These are phyloP conservation scores for Uromyces viciae-fabae DNA, from an alignment of 1,284 basidiomycete genomes.

Conservation along the genomic window DNA sequence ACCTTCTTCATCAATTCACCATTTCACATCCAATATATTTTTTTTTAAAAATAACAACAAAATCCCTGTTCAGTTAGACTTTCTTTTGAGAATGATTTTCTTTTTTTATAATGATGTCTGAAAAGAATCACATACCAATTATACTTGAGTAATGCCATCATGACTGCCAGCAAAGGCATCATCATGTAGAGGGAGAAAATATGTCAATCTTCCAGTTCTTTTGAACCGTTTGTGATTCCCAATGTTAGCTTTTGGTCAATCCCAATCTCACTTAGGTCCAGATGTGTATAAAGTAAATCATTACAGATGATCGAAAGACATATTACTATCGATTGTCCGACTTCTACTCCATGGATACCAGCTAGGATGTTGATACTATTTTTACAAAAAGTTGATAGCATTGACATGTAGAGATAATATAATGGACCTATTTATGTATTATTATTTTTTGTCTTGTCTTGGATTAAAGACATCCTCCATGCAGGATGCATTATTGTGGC, in stretches of 20 bases:
- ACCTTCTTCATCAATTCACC: no score
- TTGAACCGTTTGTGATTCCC: slow-evolving; percentile 65
- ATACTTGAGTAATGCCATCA: slow-evolving; percentile 80
- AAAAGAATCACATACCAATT: slow-evolving; percentile 69
- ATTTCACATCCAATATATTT: neutral
- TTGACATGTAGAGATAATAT: slow-evolving; percentile 94
- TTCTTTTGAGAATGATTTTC: no score
- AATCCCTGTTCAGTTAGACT: no score
- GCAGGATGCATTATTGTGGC: no score
- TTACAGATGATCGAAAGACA: slow-evolving; percentile 84
- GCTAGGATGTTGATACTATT: slow-evolving; percentile 99
- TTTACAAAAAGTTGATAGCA: slow-evolving; percentile 92
- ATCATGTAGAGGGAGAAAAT: slow-evolving; percentile 94
- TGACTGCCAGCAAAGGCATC: slow-evolving; percentile 86
- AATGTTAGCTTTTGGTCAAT: slow-evolving; percentile 19
- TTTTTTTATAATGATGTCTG: neutral
- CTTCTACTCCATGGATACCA: slow-evolving; percentile 95
- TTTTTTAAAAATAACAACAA: no score
- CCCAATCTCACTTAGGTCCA: slow-evolving; percentile 28
- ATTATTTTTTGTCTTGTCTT: no score
- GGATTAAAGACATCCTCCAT: no score
- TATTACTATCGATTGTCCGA: slow-evolving; percentile 86
- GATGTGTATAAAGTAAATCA: slow-evolving; percentile 81
- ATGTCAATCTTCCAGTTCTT: slow-evolving; percentile 82
- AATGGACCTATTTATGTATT: slow-evolving; percentile 65